These are phyloP conservation scores for Murraya koenigii DNA, from an alignment of 345 rosid genomes.

Conservation along the genomic window DNA sequence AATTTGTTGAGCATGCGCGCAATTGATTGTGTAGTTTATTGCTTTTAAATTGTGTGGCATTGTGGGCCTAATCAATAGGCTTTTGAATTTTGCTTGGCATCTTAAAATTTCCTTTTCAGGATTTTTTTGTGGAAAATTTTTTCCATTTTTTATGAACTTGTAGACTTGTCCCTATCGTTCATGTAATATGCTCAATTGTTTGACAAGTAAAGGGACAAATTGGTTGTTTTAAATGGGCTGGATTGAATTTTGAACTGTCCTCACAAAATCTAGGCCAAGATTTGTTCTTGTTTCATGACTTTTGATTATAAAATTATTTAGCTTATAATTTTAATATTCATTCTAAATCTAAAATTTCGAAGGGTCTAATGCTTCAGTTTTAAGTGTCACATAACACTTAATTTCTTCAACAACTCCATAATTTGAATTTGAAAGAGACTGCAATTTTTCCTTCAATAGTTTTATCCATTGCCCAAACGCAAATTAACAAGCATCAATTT, in stretches of 20 bases:
- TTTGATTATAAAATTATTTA: not conserved
- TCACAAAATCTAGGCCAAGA: no score
- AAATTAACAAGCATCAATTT: not conserved
- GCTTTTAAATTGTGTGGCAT: not conserved
- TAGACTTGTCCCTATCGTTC: not conserved
- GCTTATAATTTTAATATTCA: not conserved
- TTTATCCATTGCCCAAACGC: not conserved
- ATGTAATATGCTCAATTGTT: not conserved
- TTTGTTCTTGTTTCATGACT: not conserved
- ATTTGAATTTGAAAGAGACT: not conserved
- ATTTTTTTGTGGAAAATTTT: not conserved
- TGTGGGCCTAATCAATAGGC: slow-evolving; percentile 18
- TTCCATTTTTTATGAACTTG: not conserved
- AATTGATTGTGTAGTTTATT: not conserved
- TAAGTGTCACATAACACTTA: not conserved
- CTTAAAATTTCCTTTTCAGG: not conserved
- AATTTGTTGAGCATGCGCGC: slow-evolving; percentile 13
- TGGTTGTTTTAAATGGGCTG: not conserved
- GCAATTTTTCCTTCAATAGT: not conserved
- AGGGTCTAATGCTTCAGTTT: not conserved
- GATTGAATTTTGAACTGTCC: not conserved
- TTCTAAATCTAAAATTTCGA: not conserved
- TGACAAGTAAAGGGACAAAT: not conserved
- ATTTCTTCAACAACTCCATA: not conserved
- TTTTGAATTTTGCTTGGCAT: slow-evolving; percentile 6